Evolutionary conservation across 352 stramenopile species (phyloP).

Genomic region (Globisporangium spiculum): DNA sequence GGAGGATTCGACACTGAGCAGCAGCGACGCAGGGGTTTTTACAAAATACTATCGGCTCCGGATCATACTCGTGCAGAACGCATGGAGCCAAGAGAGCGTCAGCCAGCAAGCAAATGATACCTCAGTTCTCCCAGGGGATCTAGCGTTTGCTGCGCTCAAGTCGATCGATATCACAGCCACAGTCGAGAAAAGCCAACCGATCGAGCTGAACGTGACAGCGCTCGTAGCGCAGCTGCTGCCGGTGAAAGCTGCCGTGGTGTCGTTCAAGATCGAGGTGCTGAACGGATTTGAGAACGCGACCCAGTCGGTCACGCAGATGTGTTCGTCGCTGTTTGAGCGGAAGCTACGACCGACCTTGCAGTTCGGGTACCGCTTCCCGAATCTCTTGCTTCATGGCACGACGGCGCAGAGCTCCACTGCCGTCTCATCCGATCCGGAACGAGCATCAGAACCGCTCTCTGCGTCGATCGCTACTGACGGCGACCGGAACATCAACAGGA

Average conservation of each 20-base stretch:
- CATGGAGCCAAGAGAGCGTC: slow-evolving; percentile 38
- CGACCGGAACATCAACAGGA: slow-evolving; percentile 11
- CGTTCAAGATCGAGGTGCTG: slow-evolving; percentile 54
- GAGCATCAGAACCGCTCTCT: background rate
- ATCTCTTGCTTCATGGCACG: slow-evolving; percentile 25
- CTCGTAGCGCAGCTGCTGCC: slow-evolving; percentile 38
- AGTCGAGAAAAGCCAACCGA: slow-evolving; percentile 45
- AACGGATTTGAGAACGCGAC: slow-evolving; percentile 21
- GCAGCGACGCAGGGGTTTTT: slow-evolving; percentile 28
- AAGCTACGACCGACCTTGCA: slow-evolving; percentile 42
- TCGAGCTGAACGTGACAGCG: slow-evolving; percentile 51
- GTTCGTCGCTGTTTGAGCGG: slow-evolving; percentile 60
- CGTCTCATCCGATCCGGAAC: background rate
- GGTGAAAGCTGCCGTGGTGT: slow-evolving; percentile 38
- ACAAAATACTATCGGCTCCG: slow-evolving; percentile 41
- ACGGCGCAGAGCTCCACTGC: slow-evolving; percentile 44
- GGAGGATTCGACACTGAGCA: slow-evolving; percentile 12
- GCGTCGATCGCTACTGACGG: slow-evolving; percentile 32
- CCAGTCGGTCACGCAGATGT: slow-evolving; percentile 46
- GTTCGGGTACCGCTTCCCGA: slow-evolving; percentile 46
- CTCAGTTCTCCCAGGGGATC: slow-evolving; percentile 2
- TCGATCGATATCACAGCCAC: slow-evolving; percentile 36
- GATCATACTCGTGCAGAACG: slow-evolving; percentile 48
- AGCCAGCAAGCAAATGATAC: slow-evolving; percentile 9
- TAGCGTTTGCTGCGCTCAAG: slow-evolving; percentile 24